These are phyloP conservation scores for Phytophthora pistaciae DNA, from an alignment of 352 stramenopile species.

Conservation along the genomic window DNA sequence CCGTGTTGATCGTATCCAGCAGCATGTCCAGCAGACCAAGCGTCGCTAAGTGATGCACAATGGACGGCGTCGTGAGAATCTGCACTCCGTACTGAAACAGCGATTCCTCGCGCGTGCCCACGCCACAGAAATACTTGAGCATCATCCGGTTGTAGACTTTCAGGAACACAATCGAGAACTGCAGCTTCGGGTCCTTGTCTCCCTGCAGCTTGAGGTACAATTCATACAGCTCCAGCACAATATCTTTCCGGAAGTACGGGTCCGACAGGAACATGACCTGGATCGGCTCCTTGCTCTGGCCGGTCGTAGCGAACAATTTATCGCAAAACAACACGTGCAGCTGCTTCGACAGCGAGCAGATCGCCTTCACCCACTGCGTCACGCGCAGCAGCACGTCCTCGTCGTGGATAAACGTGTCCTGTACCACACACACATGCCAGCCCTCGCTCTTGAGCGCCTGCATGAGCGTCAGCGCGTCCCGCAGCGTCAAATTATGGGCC, in stretches of 20 bases:
- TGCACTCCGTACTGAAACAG: conserved; percentile 94
- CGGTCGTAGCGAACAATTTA: conserved; percentile 64
- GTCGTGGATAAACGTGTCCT: conserved; percentile 75
- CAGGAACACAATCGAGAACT: conserved; percentile 91
- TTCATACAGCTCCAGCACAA: conserved; percentile 92
- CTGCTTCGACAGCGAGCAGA: conserved; percentile 67
- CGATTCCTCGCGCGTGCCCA: conserved; percentile 93
- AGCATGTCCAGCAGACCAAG: conserved; percentile 79
- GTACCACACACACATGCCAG: conserved; percentile 86
- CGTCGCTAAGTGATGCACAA: conserved; percentile 74
- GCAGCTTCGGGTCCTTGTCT: conserved; percentile 95
- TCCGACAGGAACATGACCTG: conserved; percentile 94
- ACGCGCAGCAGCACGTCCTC: conserved; percentile 73
- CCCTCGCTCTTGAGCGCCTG: conserved; percentile 81
- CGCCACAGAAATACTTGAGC: conserved; percentile 89
- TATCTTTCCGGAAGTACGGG: conserved; percentile 95
- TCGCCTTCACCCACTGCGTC: conserved; percentile 80
- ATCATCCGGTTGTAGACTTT: conserved; percentile 90
- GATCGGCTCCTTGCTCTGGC: conserved; percentile 72
- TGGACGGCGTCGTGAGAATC: conserved; percentile 94
- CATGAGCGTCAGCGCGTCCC: conserved; percentile 78
- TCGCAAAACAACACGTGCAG: conserved; percentile 75
- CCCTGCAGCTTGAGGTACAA: conserved; percentile 96
- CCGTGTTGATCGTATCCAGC: conserved; percentile 79
- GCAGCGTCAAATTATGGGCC: conserved; percentile 54